Evolutionary conservation across 2,329 filamentous ascomycete species (phyloP), one percentile per base, ranked within the genome.

Genomic region (Arthrobotrys megalospora): DNA sequence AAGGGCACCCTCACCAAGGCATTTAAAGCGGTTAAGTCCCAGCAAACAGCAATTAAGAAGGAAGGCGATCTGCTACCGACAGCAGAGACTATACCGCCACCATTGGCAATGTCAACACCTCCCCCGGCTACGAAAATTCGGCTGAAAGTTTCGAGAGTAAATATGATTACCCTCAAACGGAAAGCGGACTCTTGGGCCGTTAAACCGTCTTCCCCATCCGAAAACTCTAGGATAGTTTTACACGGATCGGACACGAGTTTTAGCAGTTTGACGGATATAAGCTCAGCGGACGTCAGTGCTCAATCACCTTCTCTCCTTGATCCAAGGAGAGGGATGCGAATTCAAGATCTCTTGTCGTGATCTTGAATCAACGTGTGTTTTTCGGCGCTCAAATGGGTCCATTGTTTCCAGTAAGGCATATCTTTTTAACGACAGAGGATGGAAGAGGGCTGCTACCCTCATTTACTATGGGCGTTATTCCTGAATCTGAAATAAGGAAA

Each of bases 191-290:
- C 45, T 58, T 45, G 19, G 34, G 48, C n/a, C 47, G 55, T 32
- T 24, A 50, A 43, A 28, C 50, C 7, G 21, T 60, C 72, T 16
- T 34, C 75, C 11, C 62, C 67, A 36, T 14, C 52, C 4, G 41
- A 47, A 21, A 73, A 32, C 12, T 64, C 75, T 24, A 78, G 68
- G 16, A 53, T 78, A 34, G 24, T 78, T 36, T 36, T 78, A 7
- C 75, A 78, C 34, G 75, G 75, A 7, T 78, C 75, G 32, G 75
- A 78, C 55, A 78, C 65, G 21, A 78, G 75, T 45, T 72, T 78
- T 24, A 78, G 65, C 45, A 75, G 63, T 34, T 62, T 75, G 43
- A 72, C 75, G 16, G 75, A 72, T 38, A 60, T 66, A 5, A 71
- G 60, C 16, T 65, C 50, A 10, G 48, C 67, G 58, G 60, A 60